Conservation (phyloP, 2,329 filamentous ascomycete genomes). For the Ophiostoma tasmaniense region DNA sequence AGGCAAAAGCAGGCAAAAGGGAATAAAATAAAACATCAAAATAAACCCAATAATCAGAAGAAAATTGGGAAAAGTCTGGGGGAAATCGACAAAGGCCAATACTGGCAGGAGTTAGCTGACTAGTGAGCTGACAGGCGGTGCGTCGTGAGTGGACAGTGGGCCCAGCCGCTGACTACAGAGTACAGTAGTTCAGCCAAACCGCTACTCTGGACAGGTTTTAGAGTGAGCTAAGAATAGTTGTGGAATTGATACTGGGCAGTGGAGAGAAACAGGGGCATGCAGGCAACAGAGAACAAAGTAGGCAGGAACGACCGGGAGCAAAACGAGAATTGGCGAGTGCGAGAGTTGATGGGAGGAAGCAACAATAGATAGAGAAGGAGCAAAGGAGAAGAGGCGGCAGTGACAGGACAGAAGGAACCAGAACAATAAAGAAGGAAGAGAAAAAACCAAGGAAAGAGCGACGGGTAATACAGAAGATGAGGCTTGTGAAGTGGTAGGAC, state of each 20-base stretch:
- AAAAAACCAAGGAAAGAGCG: background rate
- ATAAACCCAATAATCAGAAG: background rate
- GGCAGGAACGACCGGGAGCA: background rate
- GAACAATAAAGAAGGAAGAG: background rate
- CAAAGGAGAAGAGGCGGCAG: background rate
- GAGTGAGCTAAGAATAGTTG: slow-evolving; percentile 1
- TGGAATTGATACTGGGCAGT: background rate
- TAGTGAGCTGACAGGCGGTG: background rate
- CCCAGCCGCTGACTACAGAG: background rate
- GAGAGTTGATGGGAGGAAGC: no score
- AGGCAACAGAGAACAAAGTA: background rate
- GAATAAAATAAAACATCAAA: background rate
- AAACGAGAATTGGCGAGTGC: background rate
- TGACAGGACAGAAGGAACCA: background rate
- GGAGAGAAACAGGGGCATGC: background rate
- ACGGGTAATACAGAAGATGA: slow-evolving; percentile 1
- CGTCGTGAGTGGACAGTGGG: background rate
- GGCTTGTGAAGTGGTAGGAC: background rate
- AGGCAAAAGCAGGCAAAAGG: background rate
- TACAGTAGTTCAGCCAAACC: background rate
- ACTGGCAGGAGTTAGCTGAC: background rate
- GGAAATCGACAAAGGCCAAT: background rate
- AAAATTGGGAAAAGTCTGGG: slow-evolving; percentile 2
- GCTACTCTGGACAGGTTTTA: background rate
- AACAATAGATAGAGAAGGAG: background rate